Conservation (phyloP, 441 rosid genomes). For the Sinapis alba region DNA sequence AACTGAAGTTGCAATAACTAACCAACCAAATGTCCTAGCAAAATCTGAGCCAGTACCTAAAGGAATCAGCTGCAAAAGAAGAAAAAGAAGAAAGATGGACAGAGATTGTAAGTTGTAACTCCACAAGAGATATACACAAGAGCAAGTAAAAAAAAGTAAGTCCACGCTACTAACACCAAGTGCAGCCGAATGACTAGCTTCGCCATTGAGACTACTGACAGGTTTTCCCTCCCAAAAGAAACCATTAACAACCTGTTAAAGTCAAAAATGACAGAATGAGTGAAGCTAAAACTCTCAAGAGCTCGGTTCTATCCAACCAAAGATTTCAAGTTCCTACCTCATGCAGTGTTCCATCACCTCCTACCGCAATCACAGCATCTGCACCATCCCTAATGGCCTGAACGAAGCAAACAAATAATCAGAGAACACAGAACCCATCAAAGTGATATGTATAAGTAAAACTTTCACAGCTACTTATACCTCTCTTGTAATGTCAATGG, state of each 20-base stretch:
- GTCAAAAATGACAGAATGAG: conserved; percentile 19
- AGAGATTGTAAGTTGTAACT: neutral
- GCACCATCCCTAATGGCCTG: conserved; percentile 95
- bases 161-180: conserved; percentile 75
- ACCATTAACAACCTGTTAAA: conserved; percentile 85
- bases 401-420: conserved; percentile 21
- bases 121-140: conserved; percentile 4
- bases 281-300: neutral
- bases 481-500: conserved; percentile 93
- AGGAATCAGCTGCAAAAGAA: conserved; percentile 71
- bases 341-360: conserved; percentile 98
- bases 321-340: conserved; percentile 51
- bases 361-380: conserved; percentile 97
- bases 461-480: conserved; percentile 40
- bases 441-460: conserved; percentile 3
- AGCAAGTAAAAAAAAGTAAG: conserved; percentile 13
- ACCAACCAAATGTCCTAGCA: conserved; percentile 95
- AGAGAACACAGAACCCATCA: neutral
- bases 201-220: conserved; percentile 51
- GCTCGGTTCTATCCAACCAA: conserved; percentile 17
- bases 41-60: conserved; percentile 98
- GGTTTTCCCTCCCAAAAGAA: conserved; percentile 90
- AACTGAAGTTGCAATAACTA: conserved; percentile 45
- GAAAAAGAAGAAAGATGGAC: neutral
- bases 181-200: conserved; percentile 68